These are phyloP conservation scores for Mrakia hoshinonis DNA, from an alignment of 768 basidiomycete species.

Conservation along the genomic window DNA sequence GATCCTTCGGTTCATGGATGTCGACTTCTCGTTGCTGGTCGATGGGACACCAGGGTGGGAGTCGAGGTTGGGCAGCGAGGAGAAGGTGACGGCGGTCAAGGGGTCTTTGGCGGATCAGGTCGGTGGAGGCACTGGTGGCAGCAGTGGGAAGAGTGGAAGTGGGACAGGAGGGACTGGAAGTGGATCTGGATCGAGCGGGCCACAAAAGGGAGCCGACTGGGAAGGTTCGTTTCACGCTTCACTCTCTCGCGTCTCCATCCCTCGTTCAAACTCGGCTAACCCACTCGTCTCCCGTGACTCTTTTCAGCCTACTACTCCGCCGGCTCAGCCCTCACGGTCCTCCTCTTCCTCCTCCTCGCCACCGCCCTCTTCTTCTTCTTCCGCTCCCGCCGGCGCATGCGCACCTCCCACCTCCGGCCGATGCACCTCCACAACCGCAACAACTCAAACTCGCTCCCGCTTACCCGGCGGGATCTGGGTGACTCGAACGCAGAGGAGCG, in stretches of 20 bases:
- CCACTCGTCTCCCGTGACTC: not conserved
- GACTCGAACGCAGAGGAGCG: not conserved
- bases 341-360: slow-evolving; percentile 59
- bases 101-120: not conserved
- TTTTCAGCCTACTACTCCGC: slow-evolving; percentile 82
- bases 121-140: not conserved
- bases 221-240: slow-evolving; percentile 51
- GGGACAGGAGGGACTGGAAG: not conserved
- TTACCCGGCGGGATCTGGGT: slow-evolving; percentile 11
- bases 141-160: not conserved
- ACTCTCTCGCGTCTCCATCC: not conserved
- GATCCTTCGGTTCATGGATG: slow-evolving; percentile 94
- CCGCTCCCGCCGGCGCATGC: slow-evolving; percentile 48
- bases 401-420: slow-evolving; percentile 31
- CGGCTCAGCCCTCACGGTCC: slow-evolving; percentile 74
- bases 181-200: slow-evolving; percentile 47
- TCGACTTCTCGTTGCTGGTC: slow-evolving; percentile 71
- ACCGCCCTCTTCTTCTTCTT: slow-evolving; percentile 75
- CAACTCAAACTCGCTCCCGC: slow-evolving; percentile 16
- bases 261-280: not conserved
- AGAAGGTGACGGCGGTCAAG: slow-evolving; percentile 11
- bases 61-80: slow-evolving; percentile 63
- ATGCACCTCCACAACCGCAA: not conserved
- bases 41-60: slow-evolving; percentile 74
- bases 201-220: too few relatives aligned